These are phyloP conservation scores for Aspergillus novofumigatus DNA, from an alignment of 2,329 filamentous ascomycete genomes.

Conservation along the genomic window DNA sequence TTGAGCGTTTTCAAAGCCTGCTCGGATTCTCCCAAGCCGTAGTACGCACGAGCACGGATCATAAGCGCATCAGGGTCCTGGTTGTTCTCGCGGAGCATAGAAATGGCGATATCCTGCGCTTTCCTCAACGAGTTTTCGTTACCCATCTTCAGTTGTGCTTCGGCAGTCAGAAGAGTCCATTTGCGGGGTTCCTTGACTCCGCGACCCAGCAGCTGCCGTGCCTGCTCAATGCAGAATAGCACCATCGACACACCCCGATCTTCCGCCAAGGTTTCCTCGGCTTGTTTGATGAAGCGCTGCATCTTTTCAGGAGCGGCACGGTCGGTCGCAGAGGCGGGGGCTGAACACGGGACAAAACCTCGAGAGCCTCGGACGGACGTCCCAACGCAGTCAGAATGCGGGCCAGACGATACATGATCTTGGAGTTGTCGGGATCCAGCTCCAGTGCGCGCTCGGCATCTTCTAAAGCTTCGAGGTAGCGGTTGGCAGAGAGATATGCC, in stretches of 20 bases:
- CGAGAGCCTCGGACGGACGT: conserved; percentile 78
- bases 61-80: conserved; percentile 93
- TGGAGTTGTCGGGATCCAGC: conserved; percentile 78
- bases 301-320: conserved; percentile 78
- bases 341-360: conserved; percentile 74
- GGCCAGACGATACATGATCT: conserved; percentile 81
- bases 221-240: conserved; percentile 84
- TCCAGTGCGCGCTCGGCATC: conserved; percentile 81
- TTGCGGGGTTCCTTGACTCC: conserved; percentile 80
- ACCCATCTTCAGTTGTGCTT: conserved; percentile 90
- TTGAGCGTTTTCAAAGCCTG: conserved; percentile 91
- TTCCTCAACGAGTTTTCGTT: conserved; percentile 84
- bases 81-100: conserved; percentile 75
- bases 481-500: conserved; percentile 82
- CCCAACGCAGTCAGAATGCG: conserved; percentile 87
- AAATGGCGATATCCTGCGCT: conserved; percentile 89
- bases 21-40: conserved; percentile 88
- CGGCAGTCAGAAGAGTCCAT: conserved; percentile 88
- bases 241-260: conserved; percentile 87
- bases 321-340: conserved; percentile 81
- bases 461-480: conserved; percentile 74
- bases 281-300: conserved; percentile 74
- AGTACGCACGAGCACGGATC: conserved; percentile 79
- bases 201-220: conserved; percentile 71
- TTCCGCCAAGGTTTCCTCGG: conserved; percentile 69